These are phyloP conservation scores for Simplicillium aogashimaense DNA, from an alignment of 2,329 filamentous ascomycete species.

Conservation along the genomic window DNA sequence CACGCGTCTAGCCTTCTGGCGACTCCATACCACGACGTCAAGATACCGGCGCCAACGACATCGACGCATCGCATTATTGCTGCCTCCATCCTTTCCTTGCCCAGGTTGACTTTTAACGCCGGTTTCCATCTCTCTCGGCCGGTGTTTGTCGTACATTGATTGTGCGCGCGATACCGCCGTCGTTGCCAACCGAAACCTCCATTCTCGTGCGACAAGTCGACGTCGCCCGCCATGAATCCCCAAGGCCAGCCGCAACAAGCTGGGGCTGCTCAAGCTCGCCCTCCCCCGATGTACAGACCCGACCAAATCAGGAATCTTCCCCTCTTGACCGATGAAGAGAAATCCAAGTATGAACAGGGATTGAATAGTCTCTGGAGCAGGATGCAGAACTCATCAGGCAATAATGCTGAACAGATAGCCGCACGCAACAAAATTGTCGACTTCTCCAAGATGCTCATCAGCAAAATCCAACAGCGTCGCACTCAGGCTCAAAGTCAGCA, in stretches of 20 bases:
- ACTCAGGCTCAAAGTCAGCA: conserved; percentile 23
- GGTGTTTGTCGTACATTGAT: too few relatives aligned
- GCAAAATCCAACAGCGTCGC: conserved; percentile 36
- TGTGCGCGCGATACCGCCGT: background rate
- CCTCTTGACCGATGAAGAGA: conserved; percentile 44
- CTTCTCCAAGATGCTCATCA: conserved; percentile 47
- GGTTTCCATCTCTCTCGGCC: background rate
- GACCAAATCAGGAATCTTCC: conserved; percentile 40
- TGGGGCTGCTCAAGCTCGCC: conserved; percentile 13
- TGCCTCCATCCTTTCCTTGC: background rate
- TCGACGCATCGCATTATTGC: conserved; percentile 1
- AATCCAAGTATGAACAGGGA: conserved; percentile 47
- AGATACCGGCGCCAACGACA: background rate
- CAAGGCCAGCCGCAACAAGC: conserved; percentile 14
- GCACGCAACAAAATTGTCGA: conserved; percentile 50
- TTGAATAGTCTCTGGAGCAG: conserved; percentile 43
- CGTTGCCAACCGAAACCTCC: conserved; percentile 1
- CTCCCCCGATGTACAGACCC: conserved; percentile 36
- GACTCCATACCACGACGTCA: background rate
- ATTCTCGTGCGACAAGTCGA: background rate
- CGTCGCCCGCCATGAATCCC: conserved; percentile 13
- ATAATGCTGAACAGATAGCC: conserved; percentile 36
- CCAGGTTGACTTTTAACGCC: background rate
- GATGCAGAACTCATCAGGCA: conserved; percentile 35
- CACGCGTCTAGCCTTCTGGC: background rate